Conservation (phyloP, 1,139 yeast species). For the Yamadazyma kanchanaburiensis region DNA sequence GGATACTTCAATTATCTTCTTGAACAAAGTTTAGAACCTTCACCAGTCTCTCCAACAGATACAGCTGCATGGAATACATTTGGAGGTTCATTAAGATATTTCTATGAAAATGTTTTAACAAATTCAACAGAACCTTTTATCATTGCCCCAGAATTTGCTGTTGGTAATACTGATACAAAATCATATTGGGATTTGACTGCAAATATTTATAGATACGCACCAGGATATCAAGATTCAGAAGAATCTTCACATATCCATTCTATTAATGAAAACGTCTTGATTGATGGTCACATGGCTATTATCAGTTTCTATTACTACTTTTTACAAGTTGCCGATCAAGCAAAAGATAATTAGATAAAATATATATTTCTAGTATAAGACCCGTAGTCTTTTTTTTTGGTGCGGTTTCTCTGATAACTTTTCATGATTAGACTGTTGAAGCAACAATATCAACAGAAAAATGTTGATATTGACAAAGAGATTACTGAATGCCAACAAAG, state of each 20-base stretch:
- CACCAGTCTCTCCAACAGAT: constrained; percentile 53
- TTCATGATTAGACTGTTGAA: constrained; percentile 6
- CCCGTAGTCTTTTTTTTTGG: too few species aligned
- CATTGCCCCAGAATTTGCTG: constrained; percentile 30
- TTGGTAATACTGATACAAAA: constrained; percentile 44
- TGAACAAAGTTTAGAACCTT: constrained; percentile 44
- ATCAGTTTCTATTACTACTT: constrained; percentile 38
- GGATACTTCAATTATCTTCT: constrained; percentile 48
- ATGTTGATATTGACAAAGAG: constrained; percentile 3
- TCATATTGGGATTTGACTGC: constrained; percentile 39
- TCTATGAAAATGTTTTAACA: constrained; percentile 47
- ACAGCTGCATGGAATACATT: constrained; percentile 51
- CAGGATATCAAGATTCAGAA: constrained; percentile 17
- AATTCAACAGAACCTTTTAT: constrained; percentile 21
- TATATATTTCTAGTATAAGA: too few species aligned
- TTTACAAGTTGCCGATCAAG: constrained; percentile 28
- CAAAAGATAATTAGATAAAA: too few species aligned
- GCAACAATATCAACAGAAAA: constrained; percentile 3
- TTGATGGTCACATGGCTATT: constrained; percentile 23
- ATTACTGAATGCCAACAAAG: constrained; percentile 7
- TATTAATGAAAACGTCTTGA: constrained; percentile 27
- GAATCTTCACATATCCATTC: constrained; percentile 23
- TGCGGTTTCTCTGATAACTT: too few species aligned
- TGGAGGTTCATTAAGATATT: constrained; percentile 55
- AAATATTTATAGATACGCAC: constrained; percentile 35